Base-by-base conservation (phyloP, 2,329 filamentous ascomycete species). In the Acrocalymma vagum region DNA sequence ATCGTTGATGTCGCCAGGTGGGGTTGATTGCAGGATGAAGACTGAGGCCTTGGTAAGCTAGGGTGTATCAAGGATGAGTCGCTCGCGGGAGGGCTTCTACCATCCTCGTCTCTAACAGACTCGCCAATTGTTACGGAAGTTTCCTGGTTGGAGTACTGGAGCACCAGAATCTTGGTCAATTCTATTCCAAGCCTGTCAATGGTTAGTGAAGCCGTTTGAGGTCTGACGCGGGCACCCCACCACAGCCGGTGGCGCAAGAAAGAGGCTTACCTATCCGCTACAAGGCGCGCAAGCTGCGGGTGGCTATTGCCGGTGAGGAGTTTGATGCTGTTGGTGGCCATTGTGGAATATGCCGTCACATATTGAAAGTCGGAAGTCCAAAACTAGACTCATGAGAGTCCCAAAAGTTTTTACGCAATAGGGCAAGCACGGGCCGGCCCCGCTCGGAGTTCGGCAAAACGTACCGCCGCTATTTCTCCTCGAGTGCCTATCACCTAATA, bases 1-100 rank as follows among this genome's bases (percentile, higher is more conserved):
- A 70, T 97, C 93, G 74, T 99, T 99, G 76, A 97, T 95, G 68
- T 96, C 92, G 69, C 93, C 92, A 2, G 93, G 93, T 26, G 89
- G 87, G 31, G 94, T 96, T 16, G 93, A 96, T 74, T 97, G 93
- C 46, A 97, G 80, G 62, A 97, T 95, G 77, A 96, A 97, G 66
- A 96, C 92, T 84, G 60, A 21, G 25, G 35, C 24, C n/a, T 37
- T 22, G 36, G 56, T 68, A 49, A 68, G 59, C 47, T 32, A 45
- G 27, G 37, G 24, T 23, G 25, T 17, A 44, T 23, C 23, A 15
- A 25, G 29, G 23, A 18, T 25, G 14, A 22, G 18, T 23, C 24
- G 17, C 31, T 30, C 24, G 36, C 11, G 40, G 29, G 27, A 40
- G 33, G 36, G 21, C 28, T 51, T 62, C 61, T 80, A 88, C 84